Evolutionary conservation across 148 eudicot species (phyloP).

Genomic region (Heliosperma pusillum): DNA sequence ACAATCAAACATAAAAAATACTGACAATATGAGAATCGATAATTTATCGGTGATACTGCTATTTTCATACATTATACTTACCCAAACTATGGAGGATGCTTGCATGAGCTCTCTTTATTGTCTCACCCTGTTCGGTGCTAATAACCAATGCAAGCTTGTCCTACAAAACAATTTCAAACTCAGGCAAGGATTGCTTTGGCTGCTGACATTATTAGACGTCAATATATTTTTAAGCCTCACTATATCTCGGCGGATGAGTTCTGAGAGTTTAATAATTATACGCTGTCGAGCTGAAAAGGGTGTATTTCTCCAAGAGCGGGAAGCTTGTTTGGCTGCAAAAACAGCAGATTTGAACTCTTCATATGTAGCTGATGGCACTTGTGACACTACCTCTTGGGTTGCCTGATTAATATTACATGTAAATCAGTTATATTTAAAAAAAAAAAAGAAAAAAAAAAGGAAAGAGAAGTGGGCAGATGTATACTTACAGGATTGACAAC

Average conservation of each 20-base stretch:
- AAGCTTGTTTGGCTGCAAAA: constrained; percentile 64
- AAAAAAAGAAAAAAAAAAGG: background rate
- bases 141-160: constrained; percentile 52
- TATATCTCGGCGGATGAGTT: constrained; percentile 61
- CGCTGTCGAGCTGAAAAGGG: constrained; percentile 49
- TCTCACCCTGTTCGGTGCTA: constrained; percentile 63
- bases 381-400: constrained; percentile 66
- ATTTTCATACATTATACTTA: constrained; percentile 12
- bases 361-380: constrained; percentile 57
- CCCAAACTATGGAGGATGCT: constrained; percentile 45
- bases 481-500: constrained; percentile 67
- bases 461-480: background rate
- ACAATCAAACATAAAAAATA: constrained; percentile 15
- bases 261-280: constrained; percentile 60
- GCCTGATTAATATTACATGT: constrained; percentile 40
- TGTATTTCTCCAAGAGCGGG: constrained; percentile 56
- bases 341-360: constrained; percentile 69
- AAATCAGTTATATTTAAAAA: constrained; percentile 8
- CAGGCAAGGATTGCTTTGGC: background rate
- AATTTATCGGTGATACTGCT: background rate
- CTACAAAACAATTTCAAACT: constrained; percentile 23
- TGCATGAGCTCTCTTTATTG: constrained; percentile 49
- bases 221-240: constrained; percentile 30
- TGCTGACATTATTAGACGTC: background rate
- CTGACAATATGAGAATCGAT: background rate